Conservation (phyloP, 768 basidiomycete species). For the Phanerodontia chrysosporium region DNA sequence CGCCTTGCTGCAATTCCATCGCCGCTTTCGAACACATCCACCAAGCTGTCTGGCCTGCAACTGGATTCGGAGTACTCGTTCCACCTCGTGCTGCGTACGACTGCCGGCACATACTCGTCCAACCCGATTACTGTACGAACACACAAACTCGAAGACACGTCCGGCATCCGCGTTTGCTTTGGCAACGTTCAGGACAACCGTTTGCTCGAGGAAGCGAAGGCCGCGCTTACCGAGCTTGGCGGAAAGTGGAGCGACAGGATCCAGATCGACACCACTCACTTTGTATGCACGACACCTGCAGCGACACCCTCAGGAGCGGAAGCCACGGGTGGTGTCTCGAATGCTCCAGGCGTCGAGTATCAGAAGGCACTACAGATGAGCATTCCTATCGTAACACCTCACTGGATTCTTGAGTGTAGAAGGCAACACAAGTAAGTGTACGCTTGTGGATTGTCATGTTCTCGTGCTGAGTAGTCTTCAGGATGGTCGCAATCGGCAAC, state of each 20-base stretch:
- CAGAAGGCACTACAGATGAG: conserved; percentile 92
- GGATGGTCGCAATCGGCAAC: conserved; percentile 82
- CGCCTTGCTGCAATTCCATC: conserved; percentile 84
- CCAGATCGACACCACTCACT: conserved; percentile 97
- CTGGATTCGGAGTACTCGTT: conserved; percentile 86
- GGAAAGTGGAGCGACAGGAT: conserved; percentile 91
- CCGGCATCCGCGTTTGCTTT: conserved; percentile 92
- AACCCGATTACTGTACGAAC: conserved; percentile 81
- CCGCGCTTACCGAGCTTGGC: conserved; percentile 78
- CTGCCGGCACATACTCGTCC: conserved; percentile 86
- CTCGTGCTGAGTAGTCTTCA: conserved; percentile 21
- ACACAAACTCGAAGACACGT: conserved; percentile 93
- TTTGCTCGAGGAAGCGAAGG: conserved; percentile 76
- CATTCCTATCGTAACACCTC: conserved; percentile 91
- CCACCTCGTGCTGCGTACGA: conserved; percentile 90
- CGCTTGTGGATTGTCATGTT: neutral
- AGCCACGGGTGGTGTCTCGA: conserved; percentile 45
- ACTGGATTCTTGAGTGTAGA: conserved; percentile 91
- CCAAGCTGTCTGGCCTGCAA: conserved; percentile 79
- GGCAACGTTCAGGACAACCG: conserved; percentile 79
- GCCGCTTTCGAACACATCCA: conserved; percentile 79
- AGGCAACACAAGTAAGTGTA: conserved; percentile 69
- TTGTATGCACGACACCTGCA: conserved; percentile 90
- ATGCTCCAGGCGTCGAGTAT: conserved; percentile 81
- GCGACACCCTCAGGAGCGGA: conserved; percentile 56